phyloP scores from a whole-genome alignment of 2,329 filamentous ascomycete genomes.

The Gnomoniopsis sp. region DNA sequence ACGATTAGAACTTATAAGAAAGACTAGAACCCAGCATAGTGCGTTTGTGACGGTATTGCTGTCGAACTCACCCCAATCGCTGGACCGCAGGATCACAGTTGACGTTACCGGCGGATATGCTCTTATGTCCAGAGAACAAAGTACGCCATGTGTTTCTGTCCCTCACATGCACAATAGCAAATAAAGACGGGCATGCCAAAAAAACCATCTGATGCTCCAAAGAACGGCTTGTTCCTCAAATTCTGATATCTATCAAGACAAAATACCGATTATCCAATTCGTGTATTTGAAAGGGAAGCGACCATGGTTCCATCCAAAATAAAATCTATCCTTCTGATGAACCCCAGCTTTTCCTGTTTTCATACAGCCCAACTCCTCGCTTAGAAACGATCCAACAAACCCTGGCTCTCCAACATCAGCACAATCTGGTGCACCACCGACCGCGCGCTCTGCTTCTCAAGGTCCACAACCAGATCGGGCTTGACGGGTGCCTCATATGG shows the following conservation, averaged over 20 bases:
- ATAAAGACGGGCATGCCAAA: no score
- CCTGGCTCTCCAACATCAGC: slow-evolving; percentile 83
- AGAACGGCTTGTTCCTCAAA: background rate
- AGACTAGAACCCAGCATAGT: no score
- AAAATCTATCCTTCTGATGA: background rate
- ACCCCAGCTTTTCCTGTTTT: background rate
- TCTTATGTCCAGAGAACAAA: no score
- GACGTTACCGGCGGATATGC: no score
- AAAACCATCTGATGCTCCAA: no score
- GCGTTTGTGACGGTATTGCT: no score
- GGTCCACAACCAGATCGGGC: slow-evolving; percentile 79
- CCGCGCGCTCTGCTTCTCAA: slow-evolving; percentile 81
- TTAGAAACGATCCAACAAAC: slow-evolving; percentile 73
- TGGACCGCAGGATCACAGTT: no score
- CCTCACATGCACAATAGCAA: no score
- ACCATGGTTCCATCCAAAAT: background rate
- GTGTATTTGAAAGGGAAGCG: background rate
- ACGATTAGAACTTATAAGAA: no score
- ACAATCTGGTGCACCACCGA: slow-evolving; percentile 97
- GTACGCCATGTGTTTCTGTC: no score
- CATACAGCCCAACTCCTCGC: background rate
- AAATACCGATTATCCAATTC: background rate
- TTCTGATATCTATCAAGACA: slow-evolving; percentile 2
- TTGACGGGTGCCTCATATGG: slow-evolving; percentile 85
- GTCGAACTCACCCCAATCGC: no score